Evolutionary conservation across 495 filamentous ascomycete species (phyloP).

Genomic region (Chaetomidium leptoderma): DNA sequence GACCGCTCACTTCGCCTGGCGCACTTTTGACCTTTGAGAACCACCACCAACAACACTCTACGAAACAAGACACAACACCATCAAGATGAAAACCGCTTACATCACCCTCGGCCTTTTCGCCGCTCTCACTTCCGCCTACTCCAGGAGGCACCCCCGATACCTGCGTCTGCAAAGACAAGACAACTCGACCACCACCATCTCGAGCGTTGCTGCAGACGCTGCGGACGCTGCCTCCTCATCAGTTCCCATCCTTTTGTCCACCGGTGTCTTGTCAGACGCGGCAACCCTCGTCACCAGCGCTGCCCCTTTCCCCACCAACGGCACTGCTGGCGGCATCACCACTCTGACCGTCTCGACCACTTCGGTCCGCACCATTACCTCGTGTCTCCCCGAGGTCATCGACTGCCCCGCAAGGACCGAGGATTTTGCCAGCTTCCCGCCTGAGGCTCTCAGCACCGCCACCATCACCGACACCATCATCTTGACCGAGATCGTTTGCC

Average conservation of each 20-base stretch:
- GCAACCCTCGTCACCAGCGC: conserved; percentile 20
- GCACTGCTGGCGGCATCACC: conserved; percentile 30
- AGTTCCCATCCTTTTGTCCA: conserved; percentile 10
- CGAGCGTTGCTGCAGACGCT: not conserved
- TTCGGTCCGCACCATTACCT: conserved; percentile 56
- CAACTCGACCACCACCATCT: conserved; percentile 30
- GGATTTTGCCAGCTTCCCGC: conserved; percentile 30
- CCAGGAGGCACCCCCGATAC: conserved; percentile 37
- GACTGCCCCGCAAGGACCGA: conserved; percentile 55
- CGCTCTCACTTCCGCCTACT: conserved; percentile 40
- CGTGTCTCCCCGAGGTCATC: conserved; percentile 58
- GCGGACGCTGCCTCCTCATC: not conserved
- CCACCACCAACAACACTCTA: conserved; percentile 10
- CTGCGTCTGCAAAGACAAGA: conserved; percentile 33
- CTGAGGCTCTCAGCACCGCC: conserved; percentile 31
- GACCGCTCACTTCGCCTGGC: conserved; percentile 19
- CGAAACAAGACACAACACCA: conserved; percentile 13
- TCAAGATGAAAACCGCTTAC: conserved; percentile 47
- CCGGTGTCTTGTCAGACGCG: conserved; percentile 13
- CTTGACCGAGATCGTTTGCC: conserved; percentile 45
- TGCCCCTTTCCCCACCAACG: conserved; percentile 21
- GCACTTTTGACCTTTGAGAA: conserved; percentile 19
- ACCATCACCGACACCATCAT: conserved; percentile 44
- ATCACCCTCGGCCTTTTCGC: conserved; percentile 45
- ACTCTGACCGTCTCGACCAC: conserved; percentile 53